A percentile compares a stretch with the other conserved stretches of the same genome.
These are phyloP conservation scores for Metroxylon sagu DNA, from an alignment of 176 grass and related monocot genomes.

Conservation along the genomic window DNA sequence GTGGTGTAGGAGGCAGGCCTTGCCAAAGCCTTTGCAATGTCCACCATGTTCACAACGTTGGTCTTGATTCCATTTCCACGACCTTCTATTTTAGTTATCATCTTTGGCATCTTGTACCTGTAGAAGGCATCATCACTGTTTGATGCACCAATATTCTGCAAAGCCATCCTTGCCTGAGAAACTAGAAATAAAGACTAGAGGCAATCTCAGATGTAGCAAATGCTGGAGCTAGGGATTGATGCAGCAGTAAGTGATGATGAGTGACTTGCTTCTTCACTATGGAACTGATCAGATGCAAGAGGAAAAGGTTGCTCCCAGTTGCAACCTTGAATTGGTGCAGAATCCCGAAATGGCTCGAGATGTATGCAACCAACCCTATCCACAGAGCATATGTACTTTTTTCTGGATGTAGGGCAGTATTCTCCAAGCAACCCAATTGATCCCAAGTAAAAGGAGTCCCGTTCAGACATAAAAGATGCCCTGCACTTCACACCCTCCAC, in stretches of 20 bases:
- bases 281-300: too few relatives aligned
- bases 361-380: neutral
- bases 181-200: too few relatives aligned
- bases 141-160: conserved; percentile 77
- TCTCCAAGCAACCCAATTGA: conserved; percentile 34
- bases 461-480: conserved; percentile 32
- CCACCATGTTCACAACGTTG: conserved; percentile 81
- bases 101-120: conserved; percentile 87
- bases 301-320: too few relatives aligned
- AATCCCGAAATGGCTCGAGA: too few relatives aligned
- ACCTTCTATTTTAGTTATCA: conserved; percentile 79
- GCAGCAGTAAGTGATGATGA: too few relatives aligned
- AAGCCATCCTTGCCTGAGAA: conserved; percentile 33
- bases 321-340: too few relatives aligned
- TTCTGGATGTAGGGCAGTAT: conserved; percentile 29
- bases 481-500: conserved; percentile 24
- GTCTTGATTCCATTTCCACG: conserved; percentile 73
- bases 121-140: conserved; percentile 94
- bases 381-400: conserved; percentile 23
- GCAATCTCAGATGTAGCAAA: too few relatives aligned
- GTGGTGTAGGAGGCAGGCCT: conserved; percentile 72
- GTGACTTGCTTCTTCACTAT: too few relatives aligned
- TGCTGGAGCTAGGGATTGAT: too few relatives aligned
- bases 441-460: conserved; percentile 29
- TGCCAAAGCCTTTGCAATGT: conserved; percentile 58